Evolutionary conservation across 768 basidiomycete genomes (phyloP), one percentile per base, ranked within the genome.

Genomic region (Phylloporus scabripes): DNA sequence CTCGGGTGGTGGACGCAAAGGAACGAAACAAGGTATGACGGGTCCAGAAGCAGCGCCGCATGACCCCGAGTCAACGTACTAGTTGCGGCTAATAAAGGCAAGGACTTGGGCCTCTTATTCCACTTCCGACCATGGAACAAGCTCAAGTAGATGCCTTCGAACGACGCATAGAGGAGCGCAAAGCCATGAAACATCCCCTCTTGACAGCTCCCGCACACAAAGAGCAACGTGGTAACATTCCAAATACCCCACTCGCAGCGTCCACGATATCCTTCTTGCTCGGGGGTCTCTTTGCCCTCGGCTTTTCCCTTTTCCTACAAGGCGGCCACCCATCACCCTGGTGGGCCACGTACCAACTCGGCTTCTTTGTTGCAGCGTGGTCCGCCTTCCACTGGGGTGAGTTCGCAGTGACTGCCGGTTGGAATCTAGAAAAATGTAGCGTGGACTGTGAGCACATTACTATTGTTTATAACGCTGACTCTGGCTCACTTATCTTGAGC

Each of bases 401-500:
- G 66, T 98, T 93, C 61, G 87, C 86, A 32, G 92, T 94, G 4
- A 96, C 96, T 7, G 94, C 94, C 1, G 91, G 91, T 20, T 98
- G 91, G 87, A 98, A 98, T 67, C 71, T 85, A 34, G 85, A 87
- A 45, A 96, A 94, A 70, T 87, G 92, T 61, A 90, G 83, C 51
- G 81, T 96, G 7, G 90, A 93, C 62, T 97, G 96, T 95, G 64
- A 74, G 92, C 76, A 21, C 49, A 32, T 39, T 28, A 20, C 39
- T 5, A 15, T 45, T 38, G 9, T 1, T 29, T 31, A 11, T 21
- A 45, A n/a, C 10, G 17, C 11, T 36, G 50, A 36, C 46, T 57
- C 24, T 11, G 17, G 14, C 36, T 51, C 23, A 51, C 33, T 42
- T 32, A 37, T 23, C 18, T 21, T 5, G 51, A 99, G 96, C 96